Evolutionary conservation across 495 filamentous ascomycete species (phyloP).

Genomic region (Podospora pseudocomata): DNA sequence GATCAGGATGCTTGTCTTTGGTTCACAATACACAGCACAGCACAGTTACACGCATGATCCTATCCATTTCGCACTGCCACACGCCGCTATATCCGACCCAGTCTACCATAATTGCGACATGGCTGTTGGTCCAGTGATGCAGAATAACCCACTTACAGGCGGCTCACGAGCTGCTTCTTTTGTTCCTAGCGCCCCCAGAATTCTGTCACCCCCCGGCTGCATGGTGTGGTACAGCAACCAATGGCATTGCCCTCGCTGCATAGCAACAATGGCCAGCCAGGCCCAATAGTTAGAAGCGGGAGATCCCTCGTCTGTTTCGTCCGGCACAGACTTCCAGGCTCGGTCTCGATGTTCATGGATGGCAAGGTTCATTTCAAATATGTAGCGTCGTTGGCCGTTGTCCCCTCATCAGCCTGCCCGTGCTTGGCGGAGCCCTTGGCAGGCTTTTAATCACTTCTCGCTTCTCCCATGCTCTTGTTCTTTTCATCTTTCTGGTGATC

Average conservation of each 20-base stretch:
- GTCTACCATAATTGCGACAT: neutral
- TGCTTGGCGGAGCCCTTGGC: neutral
- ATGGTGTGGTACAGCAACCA: neutral
- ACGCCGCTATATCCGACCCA: neutral
- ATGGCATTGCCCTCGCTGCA: neutral
- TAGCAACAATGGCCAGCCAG: neutral
- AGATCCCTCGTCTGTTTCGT: neutral
- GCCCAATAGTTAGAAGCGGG: neutral
- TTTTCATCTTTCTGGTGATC: neutral
- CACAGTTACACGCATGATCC: neutral
- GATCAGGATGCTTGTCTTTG: neutral
- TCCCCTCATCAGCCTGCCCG: neutral
- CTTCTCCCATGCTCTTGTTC: neutral
- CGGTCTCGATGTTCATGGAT: slow-evolving; percentile 6
- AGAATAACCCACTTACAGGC: neutral
- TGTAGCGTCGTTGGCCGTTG: neutral
- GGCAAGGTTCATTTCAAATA: neutral
- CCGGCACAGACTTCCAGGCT: neutral
- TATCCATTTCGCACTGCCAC: neutral
- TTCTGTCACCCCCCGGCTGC: neutral
- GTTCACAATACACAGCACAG: neutral
- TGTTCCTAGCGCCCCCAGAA: neutral
- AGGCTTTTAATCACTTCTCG: slow-evolving; percentile 4
- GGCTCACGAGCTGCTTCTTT: neutral
- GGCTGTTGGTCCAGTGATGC: neutral